Evolutionary conservation across 1,284 basidiomycete genomes (phyloP).

Genomic region (Cryptococcus maquisensis): DNA sequence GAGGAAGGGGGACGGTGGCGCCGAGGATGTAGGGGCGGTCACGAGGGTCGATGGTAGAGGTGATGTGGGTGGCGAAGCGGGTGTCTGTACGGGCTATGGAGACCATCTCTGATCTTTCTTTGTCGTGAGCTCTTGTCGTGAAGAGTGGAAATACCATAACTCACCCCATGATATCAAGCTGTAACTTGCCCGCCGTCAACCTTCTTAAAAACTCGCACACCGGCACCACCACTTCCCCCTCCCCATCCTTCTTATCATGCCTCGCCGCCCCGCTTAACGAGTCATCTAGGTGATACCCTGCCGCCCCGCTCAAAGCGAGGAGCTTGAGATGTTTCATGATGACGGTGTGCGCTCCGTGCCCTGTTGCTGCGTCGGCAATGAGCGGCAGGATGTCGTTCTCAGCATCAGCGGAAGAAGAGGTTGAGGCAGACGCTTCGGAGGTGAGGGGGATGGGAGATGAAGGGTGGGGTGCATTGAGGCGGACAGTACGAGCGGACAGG

Average conservation of each 20-base stretch:
- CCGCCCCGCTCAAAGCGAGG: slow-evolving; percentile 16
- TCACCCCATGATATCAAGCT: slow-evolving; percentile 22
- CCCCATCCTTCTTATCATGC: slow-evolving; percentile 7
- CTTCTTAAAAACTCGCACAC: slow-evolving; percentile 12
- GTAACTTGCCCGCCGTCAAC: slow-evolving; percentile 14
- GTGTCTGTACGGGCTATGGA: slow-evolving; percentile 88
- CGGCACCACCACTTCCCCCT: slow-evolving; percentile 15
- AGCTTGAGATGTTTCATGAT: slow-evolving; percentile 51
- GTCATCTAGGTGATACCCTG: slow-evolving; percentile 21
- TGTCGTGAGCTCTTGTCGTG: not conserved
- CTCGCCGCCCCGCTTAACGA: slow-evolving; percentile 9
- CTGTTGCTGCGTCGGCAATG: slow-evolving; percentile 32
- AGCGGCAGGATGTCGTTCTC: slow-evolving; percentile 13
- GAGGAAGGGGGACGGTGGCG: slow-evolving; percentile 52
- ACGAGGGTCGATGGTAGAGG: slow-evolving; percentile 71
- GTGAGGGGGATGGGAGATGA: not conserved
- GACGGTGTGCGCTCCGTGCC: slow-evolving; percentile 53
- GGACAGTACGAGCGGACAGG: slow-evolving; percentile 9
- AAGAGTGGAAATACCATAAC: not conserved
- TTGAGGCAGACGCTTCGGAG: no score
- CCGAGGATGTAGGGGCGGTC: slow-evolving; percentile 72
- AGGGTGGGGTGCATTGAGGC: not conserved
- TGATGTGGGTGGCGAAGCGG: slow-evolving; percentile 80
- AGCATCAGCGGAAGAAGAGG: not conserved
- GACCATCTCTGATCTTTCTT: slow-evolving; percentile 67